A percentile compares a stretch with the other conserved stretches of the same genome.
phyloP scores from a whole-genome alignment of 257 asterid genomes.

The Scutellaria galericulata region DNA sequence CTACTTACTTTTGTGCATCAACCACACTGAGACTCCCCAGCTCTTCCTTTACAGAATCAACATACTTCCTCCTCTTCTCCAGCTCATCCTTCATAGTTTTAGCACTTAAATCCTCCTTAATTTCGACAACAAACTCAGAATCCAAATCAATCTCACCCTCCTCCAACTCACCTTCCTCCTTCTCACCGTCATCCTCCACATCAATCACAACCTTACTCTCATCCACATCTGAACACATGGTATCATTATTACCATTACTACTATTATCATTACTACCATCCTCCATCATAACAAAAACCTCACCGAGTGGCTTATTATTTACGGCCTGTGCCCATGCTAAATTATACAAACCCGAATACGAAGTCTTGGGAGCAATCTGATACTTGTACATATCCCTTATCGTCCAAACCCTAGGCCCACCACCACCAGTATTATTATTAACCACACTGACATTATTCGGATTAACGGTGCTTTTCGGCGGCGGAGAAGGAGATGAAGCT shows the following conservation, averaged over 20 bases:
- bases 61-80: constrained; percentile 43
- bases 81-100: constrained; percentile 35
- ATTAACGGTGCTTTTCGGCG: constrained; percentile 35
- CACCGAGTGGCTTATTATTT: constrained; percentile 83
- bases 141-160: constrained; percentile 99
- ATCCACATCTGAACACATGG: constrained; percentile 25
- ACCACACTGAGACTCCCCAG: constrained; percentile 55
- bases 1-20: constrained; percentile 70
- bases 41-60: constrained; percentile 55
- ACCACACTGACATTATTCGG: constrained; percentile 37
- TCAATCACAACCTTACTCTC: constrained; percentile 55
- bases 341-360: constrained; percentile 71
- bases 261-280: constrained; percentile 38
- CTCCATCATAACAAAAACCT: constrained; percentile 71
- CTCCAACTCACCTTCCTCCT: constrained; percentile 94
- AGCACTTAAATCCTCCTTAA: constrained; percentile 43
- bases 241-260: constrained; percentile 31
- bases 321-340: constrained; percentile 99
- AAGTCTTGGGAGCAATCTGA: constrained; percentile 57
- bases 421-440: constrained; percentile 41
- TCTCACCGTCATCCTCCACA: constrained; percentile 65
- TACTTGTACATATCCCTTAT: constrained; percentile 78
- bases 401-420: constrained; percentile 75
- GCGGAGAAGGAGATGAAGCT: constrained; percentile 31
- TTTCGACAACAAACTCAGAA: constrained; percentile 49